A percentile compares a stretch with the other conserved stretches of the same genome.
These are phyloP conservation scores for Cercospora zeae-maydis DNA, from an alignment of 2,329 filamentous ascomycete species.

Conservation along the genomic window DNA sequence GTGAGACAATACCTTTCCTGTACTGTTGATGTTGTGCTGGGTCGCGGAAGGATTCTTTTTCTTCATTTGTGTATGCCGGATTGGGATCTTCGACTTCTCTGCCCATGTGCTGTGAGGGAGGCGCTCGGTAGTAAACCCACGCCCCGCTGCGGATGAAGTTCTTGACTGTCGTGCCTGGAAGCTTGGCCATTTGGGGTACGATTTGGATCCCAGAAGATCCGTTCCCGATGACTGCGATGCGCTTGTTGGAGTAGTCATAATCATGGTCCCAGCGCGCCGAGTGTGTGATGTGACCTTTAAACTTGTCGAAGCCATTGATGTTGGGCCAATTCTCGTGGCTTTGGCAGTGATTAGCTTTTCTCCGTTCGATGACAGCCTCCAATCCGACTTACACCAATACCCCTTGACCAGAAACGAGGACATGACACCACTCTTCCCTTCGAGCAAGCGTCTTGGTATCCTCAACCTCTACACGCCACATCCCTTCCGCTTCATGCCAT, in stretches of 20 bases:
- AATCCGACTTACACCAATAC: neutral
- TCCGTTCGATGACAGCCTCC: neutral
- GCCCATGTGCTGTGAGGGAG: neutral
- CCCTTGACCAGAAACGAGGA: neutral
- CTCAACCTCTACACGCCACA: slow-evolving; percentile 17
- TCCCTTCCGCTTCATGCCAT: slow-evolving; percentile 10
- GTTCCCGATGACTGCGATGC: slow-evolving; percentile 41
- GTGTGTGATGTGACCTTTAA: slow-evolving; percentile 38
- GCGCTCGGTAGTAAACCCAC: slow-evolving; percentile 37
- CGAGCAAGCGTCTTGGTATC: neutral
- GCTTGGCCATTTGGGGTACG: slow-evolving; percentile 41
- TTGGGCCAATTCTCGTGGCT: slow-evolving; percentile 9
- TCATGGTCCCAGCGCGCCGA: slow-evolving; percentile 37
- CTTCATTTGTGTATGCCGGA: neutral
- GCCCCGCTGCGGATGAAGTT: slow-evolving; percentile 62
- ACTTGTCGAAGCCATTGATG: slow-evolving; percentile 38
- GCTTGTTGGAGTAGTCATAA: slow-evolving; percentile 33
- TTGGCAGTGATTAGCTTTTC: neutral
- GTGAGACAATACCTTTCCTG: neutral
- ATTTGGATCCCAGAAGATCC: slow-evolving; percentile 42
- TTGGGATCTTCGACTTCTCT: neutral
- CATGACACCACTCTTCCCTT: neutral
- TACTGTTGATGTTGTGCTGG: neutral
- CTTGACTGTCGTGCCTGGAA: slow-evolving; percentile 33
- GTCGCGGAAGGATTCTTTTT: neutral